Conservation (phyloP, 2,329 filamentous ascomycete species). For the Fusarium drepaniforme region DNA sequence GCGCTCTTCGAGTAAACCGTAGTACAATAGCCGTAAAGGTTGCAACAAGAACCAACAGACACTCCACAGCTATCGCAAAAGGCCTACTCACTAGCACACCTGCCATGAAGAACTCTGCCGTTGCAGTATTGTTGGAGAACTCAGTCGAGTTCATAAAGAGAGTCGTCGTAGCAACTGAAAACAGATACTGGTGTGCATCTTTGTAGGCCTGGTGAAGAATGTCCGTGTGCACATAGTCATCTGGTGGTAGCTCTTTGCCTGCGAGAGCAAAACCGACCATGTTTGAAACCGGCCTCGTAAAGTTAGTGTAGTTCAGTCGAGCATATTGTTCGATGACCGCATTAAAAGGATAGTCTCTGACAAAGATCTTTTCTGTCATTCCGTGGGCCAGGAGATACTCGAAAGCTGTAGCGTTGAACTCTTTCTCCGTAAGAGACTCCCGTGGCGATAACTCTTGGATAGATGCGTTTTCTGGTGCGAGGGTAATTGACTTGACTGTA, state of each 20-base stretch:
- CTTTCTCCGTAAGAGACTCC: conserved; percentile 28
- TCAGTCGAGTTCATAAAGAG: conserved; percentile 35
- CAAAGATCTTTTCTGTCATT: conserved; percentile 9
- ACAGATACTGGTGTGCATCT: conserved; percentile 47
- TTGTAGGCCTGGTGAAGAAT: conserved; percentile 32
- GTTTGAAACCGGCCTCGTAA: conserved; percentile 42
- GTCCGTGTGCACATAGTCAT: conserved; percentile 16
- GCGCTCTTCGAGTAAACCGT: conserved; percentile 5
- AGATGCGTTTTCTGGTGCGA: conserved; percentile 15
- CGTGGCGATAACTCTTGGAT: conserved; percentile 10
- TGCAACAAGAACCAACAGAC: conserved; percentile 38
- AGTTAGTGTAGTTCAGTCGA: conserved; percentile 3
- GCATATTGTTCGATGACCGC: conserved; percentile 43
- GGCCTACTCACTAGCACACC: conserved; percentile 51
- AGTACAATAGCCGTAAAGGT: conserved; percentile 17
- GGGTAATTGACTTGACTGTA: conserved; percentile 43
- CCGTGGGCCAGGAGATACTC: conserved; percentile 50
- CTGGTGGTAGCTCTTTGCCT: neutral
- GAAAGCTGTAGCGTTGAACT: conserved; percentile 52
- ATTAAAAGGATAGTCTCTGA: conserved; percentile 41
- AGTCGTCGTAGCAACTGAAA: conserved; percentile 40
- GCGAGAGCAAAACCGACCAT: conserved; percentile 52
- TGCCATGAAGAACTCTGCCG: conserved; percentile 18
- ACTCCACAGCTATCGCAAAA: conserved; percentile 48
- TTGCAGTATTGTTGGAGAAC: neutral